Conservation (phyloP, 2,329 filamentous ascomycete genomes). For the Aspergillus pseudoterreus region DNA sequence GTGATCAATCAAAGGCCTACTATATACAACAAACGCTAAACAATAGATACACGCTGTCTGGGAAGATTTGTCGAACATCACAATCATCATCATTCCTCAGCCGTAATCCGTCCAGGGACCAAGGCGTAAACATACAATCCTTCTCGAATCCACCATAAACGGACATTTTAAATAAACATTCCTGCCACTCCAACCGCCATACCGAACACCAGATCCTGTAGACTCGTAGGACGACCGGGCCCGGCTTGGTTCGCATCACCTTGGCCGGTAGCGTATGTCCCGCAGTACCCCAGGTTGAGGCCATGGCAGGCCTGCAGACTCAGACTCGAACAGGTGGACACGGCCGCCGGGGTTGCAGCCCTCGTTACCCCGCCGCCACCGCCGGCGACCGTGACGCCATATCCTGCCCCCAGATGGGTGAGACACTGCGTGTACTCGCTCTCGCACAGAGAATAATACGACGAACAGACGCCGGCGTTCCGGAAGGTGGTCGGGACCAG, state of each 20-base stretch:
- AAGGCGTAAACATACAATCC: constrained; percentile 5
- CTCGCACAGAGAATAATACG: constrained; percentile 53
- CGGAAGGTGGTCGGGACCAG: constrained; percentile 53
- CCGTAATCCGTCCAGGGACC: constrained; percentile 2
- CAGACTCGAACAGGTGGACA: constrained; percentile 45
- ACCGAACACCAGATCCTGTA: constrained; percentile 42
- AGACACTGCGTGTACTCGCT: constrained; percentile 45
- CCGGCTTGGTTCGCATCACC: constrained; percentile 25
- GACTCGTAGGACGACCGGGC: constrained; percentile 30
- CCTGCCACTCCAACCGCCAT: constrained; percentile 46
- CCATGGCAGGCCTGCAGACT: constrained; percentile 48
- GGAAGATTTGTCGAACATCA: not conserved
- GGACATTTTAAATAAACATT: constrained; percentile 34
- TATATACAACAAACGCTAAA: not conserved
- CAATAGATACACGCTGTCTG: not conserved
- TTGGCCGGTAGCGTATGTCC: constrained; percentile 22
- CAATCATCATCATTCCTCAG: not conserved
- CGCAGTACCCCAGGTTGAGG: constrained; percentile 46
- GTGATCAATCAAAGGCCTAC: not conserved
- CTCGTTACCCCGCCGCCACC: constrained; percentile 48
- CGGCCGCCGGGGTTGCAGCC: constrained; percentile 41
- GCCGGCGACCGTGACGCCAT: constrained; percentile 51
- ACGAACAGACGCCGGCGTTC: constrained; percentile 50
- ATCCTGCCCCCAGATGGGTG: constrained; percentile 45
- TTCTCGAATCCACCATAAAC: not conserved